Conservation (phyloP, 2,329 filamentous ascomycete genomes). For the Arthroderma sp. region DNA sequence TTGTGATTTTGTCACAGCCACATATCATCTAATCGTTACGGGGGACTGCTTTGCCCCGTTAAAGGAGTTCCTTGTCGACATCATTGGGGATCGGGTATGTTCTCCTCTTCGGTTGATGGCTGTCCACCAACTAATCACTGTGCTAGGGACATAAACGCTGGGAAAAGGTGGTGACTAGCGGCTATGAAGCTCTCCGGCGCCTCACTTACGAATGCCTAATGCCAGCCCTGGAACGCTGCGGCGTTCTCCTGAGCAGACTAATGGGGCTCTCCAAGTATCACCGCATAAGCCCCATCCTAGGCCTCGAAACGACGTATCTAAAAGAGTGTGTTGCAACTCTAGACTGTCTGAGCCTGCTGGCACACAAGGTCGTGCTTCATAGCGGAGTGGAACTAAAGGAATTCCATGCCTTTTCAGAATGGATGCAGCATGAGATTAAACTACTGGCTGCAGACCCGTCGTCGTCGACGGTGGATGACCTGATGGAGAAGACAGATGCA, state of each 20-base stretch:
- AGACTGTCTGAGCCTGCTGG: constrained; percentile 61
- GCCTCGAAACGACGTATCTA: constrained; percentile 53
- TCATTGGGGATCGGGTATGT: constrained; percentile 62
- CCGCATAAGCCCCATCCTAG: constrained; percentile 52
- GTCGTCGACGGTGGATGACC: constrained; percentile 51
- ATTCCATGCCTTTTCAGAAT: constrained; percentile 67
- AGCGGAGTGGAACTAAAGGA: constrained; percentile 65
- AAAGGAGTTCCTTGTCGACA: constrained; percentile 79
- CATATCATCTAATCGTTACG: constrained; percentile 76
- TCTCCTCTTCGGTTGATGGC: background rate
- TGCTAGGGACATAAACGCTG: constrained; percentile 80
- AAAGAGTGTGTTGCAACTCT: constrained; percentile 54
- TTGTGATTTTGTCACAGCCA: constrained; percentile 57
- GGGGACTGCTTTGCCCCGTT: constrained; percentile 65
- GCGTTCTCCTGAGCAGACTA: constrained; percentile 68
- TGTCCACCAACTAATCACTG: background rate
- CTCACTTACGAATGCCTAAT: constrained; percentile 79
- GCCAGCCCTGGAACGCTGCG: constrained; percentile 72
- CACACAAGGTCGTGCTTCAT: constrained; percentile 58
- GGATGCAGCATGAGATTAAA: constrained; percentile 76
- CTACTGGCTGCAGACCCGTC: constrained; percentile 54
- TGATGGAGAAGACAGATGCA: constrained; percentile 62
- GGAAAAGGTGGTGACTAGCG: constrained; percentile 73
- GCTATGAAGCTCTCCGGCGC: constrained; percentile 63
- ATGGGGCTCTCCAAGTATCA: constrained; percentile 74